Evolutionary conservation across 305 asterid species (phyloP).

Genomic region (Fraxinus sp.): DNA sequence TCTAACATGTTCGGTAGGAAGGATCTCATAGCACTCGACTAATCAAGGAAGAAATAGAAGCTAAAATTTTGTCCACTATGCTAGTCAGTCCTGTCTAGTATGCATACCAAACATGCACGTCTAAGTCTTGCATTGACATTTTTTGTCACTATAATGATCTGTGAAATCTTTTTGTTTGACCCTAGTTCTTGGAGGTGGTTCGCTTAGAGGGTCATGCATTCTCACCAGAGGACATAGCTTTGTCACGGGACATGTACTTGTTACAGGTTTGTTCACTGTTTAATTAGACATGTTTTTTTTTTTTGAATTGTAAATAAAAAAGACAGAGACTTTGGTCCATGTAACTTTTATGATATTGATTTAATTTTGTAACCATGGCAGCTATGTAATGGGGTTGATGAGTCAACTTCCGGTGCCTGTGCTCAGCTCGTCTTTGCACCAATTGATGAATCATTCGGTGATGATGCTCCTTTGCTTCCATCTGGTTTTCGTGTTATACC

Average conservation of each 20-base stretch:
- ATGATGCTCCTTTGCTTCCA: constrained; percentile 82
- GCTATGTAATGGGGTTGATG: constrained; percentile 88
- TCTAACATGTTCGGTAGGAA: not conserved
- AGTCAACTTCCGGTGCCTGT: constrained; percentile 61
- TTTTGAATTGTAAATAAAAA: not conserved
- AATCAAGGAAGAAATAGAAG: not conserved
- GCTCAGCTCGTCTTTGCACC: constrained; percentile 97
- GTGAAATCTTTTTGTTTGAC: not conserved
- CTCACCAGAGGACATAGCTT: constrained; percentile 76
- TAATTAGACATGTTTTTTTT: not conserved
- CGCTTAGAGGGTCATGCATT: constrained; percentile 86
- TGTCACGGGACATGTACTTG: constrained; percentile 85
- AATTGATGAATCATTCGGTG: constrained; percentile 86
- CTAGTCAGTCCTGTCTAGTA: not conserved
- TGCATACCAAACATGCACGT: not conserved
- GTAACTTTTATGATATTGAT: not conserved
- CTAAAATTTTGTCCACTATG: not conserved
- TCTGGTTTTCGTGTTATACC: constrained; percentile 97
- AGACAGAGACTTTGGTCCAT: not conserved
- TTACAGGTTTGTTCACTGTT: constrained; percentile 51
- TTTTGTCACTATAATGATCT: not conserved
- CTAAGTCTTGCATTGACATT: not conserved
- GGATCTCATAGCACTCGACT: not conserved
- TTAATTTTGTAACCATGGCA: constrained; percentile 30
- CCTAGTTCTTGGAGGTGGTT: constrained; percentile 82